Percentiles rank a stretch among this genome's conserved stretches.
Evolutionary conservation across 2,329 filamentous ascomycete genomes (phyloP).

Genomic region (Trichoderma harzianum): DNA sequence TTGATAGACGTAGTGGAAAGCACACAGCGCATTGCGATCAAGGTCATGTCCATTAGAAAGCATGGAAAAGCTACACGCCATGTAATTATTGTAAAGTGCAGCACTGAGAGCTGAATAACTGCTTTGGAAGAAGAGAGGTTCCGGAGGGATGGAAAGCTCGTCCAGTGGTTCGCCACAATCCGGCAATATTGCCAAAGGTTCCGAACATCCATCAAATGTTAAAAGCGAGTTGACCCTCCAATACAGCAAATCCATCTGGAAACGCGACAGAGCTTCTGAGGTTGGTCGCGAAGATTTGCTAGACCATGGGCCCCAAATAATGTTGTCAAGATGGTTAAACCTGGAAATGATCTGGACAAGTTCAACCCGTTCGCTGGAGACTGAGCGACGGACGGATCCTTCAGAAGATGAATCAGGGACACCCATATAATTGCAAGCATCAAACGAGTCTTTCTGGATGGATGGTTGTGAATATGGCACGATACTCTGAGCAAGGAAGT

Average conservation of each 20-base stretch:
- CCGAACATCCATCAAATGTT: background rate
- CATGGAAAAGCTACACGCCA: background rate
- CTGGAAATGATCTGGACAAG: background rate
- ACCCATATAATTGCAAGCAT: background rate
- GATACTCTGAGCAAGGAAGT: background rate
- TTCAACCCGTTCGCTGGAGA: background rate
- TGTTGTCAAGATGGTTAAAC: background rate
- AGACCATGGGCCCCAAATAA: background rate
- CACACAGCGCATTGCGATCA: background rate
- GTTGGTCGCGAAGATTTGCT: background rate
- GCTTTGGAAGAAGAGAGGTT: background rate
- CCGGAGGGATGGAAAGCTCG: background rate
- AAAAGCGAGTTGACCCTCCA: background rate
- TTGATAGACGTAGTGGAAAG: background rate
- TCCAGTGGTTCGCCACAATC: background rate
- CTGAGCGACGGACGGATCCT: background rate
- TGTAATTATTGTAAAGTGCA: background rate
- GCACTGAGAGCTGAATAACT: background rate
- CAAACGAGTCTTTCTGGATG: background rate
- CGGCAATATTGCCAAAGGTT: background rate
- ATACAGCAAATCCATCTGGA: background rate
- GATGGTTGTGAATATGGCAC: background rate
- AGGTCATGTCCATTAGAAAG: background rate
- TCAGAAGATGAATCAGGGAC: background rate
- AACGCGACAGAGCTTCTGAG: background rate